Percentiles rank a stretch among this genome's conserved stretches.
Evolutionary conservation across 2,329 filamentous ascomycete genomes (phyloP).

Genomic region (Ceratocystis diversiconidia): DNA sequence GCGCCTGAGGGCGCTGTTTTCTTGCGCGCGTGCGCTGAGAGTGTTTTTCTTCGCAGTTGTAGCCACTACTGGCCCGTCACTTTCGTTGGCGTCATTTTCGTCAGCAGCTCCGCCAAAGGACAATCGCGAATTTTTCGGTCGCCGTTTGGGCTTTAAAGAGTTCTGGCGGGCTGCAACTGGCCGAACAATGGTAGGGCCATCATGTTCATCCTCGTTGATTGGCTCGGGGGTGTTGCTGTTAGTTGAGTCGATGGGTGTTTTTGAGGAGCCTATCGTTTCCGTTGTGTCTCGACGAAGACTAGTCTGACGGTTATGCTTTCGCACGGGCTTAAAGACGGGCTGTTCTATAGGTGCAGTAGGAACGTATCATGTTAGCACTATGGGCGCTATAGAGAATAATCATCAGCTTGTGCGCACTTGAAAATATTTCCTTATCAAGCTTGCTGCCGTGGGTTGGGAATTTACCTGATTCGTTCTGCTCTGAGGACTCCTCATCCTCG

Average conservation of each 20-base stretch:
- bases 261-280: conserved; percentile 23
- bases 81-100: conserved; percentile 37
- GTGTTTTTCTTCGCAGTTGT: conserved; percentile 50
- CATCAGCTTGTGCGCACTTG: conserved; percentile 6
- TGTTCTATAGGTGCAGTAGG: neutral
- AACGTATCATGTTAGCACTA: conserved; percentile 8
- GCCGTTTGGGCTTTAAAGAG: conserved; percentile 52
- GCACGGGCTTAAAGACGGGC: conserved; percentile 28
- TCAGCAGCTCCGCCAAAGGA: conserved; percentile 53
- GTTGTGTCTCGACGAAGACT: conserved; percentile 40
- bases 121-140: conserved; percentile 48
- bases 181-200: conserved; percentile 35
- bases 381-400: conserved; percentile 1
- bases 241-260: conserved; percentile 18
- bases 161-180: conserved; percentile 34
- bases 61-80: conserved; percentile 39
- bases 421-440: conserved; percentile 1
- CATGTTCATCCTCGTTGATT: conserved; percentile 32
- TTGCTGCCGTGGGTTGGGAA: conserved; percentile 6
- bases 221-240: conserved; percentile 21
- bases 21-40: conserved; percentile 48
- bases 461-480: conserved; percentile 11
- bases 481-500: conserved; percentile 26
- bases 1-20: conserved; percentile 51
- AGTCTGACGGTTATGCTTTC: conserved; percentile 44